These are phyloP conservation scores for Globisporangium middletonii DNA, from an alignment of 352 stramenopile species.

Conservation along the genomic window DNA sequence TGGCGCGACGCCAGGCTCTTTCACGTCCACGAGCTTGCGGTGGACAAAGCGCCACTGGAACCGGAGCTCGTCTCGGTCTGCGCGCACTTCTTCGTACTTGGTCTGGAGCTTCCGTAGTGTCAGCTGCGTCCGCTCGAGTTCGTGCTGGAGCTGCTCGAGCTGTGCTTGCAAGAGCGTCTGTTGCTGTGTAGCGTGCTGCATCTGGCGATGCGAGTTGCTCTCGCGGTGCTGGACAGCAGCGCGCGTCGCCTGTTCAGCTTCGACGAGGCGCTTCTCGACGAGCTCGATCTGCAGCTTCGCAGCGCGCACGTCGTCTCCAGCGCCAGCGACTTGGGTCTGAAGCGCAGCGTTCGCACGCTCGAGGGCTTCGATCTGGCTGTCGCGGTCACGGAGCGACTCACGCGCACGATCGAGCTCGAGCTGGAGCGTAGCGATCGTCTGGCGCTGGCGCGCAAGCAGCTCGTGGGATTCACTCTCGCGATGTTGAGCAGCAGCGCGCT, in stretches of 20 bases:
- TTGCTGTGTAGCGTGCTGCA: background rate
- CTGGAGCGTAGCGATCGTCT: constrained; percentile 5
- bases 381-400: background rate
- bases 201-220: background rate
- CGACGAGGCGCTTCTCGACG: background rate
- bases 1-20: constrained; percentile 20
- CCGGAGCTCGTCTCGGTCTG: constrained; percentile 22
- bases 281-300: constrained; percentile 1
- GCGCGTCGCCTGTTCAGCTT: background rate
- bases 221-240: background rate
- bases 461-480: constrained; percentile 1
- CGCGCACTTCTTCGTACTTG: constrained; percentile 16
- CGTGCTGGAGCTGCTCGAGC: constrained; percentile 4
- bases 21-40: constrained; percentile 30
- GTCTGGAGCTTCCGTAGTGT: constrained; percentile 12
- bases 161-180: constrained; percentile 3
- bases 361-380: constrained; percentile 1
- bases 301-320: constrained; percentile 7
- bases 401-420: constrained; percentile 1
- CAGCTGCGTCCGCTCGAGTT: constrained; percentile 14
- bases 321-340: background rate
- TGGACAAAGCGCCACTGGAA: constrained; percentile 30
- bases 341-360: constrained; percentile 3
- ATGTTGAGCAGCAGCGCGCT: constrained; percentile 2
- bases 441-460: constrained; percentile 1